Evolutionary conservation across 371 early-diverging fungal genomes (phyloP), one percentile per base, ranked within the genome.

Genomic region (Apophysomyces ossiformis): DNA sequence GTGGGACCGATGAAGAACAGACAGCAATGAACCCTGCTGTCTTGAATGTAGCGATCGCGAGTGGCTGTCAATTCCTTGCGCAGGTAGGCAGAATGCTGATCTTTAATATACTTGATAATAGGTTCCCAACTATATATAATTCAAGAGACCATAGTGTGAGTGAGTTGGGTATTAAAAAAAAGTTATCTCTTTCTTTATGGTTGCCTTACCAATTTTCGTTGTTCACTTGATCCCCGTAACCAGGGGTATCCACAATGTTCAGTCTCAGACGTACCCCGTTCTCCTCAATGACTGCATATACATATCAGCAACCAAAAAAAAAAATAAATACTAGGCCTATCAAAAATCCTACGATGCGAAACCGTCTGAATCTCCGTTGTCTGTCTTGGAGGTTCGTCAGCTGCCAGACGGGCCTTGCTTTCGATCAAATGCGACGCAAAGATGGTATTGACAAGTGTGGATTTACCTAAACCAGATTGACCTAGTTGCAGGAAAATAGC

Each of bases 401-500:
- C 87, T 63, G 78, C 81, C 60, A 85, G 83, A 67, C 93, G 90
- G 50, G 90, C 94, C 82, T 93, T 92, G 70, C 87, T 88, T 74
- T 95, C 93, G 68, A 93, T 89, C 69, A 95, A 83, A 64, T 95
- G 94, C 35, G 91, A 87, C 45, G 94, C 89, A 78, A 94, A 94
- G 66, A 93, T 86, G 66, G 99, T 97, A 87, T 98, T 99, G 74
- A 99, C 90, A 63, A 99, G 87, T 37, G 99, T 99, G 11, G 99
- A 95, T 82, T 99, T 97, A 67, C 99, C 99, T 65, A 99, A 85
- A 26, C 99, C 99, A 63, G 96, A 92, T 89, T 98, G 96, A 64
- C 99, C 96, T 90, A 66, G 68, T 37, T 64, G 37, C 32, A 26
- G 32, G 32, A 2, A 26, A 26, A 26, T 26, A 35, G 12, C 13